Evolutionary conservation across 2,329 filamentous ascomycete species (phyloP), one percentile per base, ranked within the genome.

Genomic region (Coniochaeta hoffmannii): DNA sequence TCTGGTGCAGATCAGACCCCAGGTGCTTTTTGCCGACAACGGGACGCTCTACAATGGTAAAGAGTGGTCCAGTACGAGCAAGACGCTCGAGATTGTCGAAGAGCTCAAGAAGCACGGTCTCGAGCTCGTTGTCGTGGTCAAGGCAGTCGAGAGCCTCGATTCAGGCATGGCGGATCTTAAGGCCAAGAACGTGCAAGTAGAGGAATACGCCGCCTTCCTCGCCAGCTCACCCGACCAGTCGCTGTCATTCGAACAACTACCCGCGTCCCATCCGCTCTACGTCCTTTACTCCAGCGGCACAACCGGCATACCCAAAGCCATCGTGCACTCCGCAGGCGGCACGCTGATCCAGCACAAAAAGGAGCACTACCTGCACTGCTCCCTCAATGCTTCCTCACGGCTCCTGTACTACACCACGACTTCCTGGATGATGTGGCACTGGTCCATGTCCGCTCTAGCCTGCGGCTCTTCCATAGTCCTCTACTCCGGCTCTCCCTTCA

Each of bases 391-490:
- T 0, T 75, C 77, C 2, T 89, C 91, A 41, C 81, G 87, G 19
- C 79, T 97, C 66, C 89, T 97, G 70, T 97, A 97, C 74, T 97
- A 92, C 73, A 96, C 91, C 1, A 97, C 92, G 3, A 91, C 88
- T 11, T 95, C 90, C 0, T 97, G 92, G 94, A 97, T 99, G 92
- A 97, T 97, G 93, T 97, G 92, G 91, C 93, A 97, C 69, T 97
- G 93, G 92, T 86, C 92, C 38, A 82, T 97, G 19, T 93, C 90
- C 1, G 90, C 87, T 6, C 83, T 97, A 4, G 89, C 92, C 10
- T 86, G 84, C 30, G 93, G 93, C 54, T 82, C 89, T 11, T 93
- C 90, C 0, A 76, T 97, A 12, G 80, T 97, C 19, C 79, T 97
- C 4, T 99, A 97, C 71, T 90, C 96, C 54, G 94, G 94, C 50